These are phyloP conservation scores for Acacia melanoxylon DNA, from an alignment of 306 rosid species.

Conservation along the genomic window DNA sequence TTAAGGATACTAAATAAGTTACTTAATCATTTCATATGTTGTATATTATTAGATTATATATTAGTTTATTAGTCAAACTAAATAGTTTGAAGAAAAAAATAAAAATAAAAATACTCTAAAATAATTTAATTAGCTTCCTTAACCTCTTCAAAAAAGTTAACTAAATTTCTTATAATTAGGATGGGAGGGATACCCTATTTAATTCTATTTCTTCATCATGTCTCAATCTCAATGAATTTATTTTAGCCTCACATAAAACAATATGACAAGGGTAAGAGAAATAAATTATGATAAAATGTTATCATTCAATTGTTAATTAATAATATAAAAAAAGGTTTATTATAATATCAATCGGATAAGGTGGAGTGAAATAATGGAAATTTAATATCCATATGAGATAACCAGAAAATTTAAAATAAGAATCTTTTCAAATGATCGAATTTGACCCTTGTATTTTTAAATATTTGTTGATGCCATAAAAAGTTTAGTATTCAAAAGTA, in stretches of 20 bases:
- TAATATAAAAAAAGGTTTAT: not conserved
- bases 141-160: no score
- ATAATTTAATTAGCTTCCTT: no score
- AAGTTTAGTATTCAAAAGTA: not conserved
- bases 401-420: not conserved
- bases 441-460: not conserved
- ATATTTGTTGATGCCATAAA: not conserved
- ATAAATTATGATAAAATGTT: not conserved
- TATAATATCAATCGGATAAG: not conserved
- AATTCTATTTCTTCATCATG: not conserved
- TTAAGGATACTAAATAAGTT: no score
- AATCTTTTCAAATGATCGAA: not conserved
- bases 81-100: no score
- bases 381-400: not conserved
- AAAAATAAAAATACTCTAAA: no score
- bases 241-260: not conserved
- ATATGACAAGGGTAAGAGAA: not conserved
- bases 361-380: not conserved
- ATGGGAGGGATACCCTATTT: no score
- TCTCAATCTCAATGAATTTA: not conserved
- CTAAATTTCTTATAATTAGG: no score
- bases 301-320: not conserved
- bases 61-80: no score
- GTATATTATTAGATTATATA: no score
- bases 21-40: no score